A percentile compares a stretch with the other conserved stretches of the same genome.
phyloP scores from a whole-genome alignment of 352 stramenopile species.

The Phytophthora macrochlamydospora region DNA sequence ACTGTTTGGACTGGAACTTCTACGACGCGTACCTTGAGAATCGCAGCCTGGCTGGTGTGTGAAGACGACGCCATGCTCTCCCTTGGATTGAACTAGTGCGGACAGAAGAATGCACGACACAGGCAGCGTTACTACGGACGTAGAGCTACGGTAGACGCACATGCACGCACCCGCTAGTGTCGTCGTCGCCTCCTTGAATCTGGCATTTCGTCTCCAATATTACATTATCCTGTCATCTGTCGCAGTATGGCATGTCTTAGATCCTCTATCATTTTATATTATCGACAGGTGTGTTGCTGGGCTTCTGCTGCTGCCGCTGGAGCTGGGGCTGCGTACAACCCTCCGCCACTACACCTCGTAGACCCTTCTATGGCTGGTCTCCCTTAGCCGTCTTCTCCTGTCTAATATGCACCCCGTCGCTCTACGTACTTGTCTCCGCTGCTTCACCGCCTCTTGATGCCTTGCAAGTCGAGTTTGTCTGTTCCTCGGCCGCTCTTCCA shows the following conservation, averaged over 20 bases:
- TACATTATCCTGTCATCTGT: constrained; percentile 9
- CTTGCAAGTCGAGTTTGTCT: constrained; percentile 61
- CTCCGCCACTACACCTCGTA: too few relatives aligned
- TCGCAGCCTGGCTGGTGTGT: constrained; percentile 30
- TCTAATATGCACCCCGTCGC: not conserved
- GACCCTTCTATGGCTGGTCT: too few relatives aligned
- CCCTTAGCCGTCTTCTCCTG: not conserved
- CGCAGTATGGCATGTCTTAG: constrained; percentile 10
- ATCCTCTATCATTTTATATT: constrained; percentile 36
- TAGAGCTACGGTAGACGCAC: not conserved
- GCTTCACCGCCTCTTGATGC: constrained; percentile 49
- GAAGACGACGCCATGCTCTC: constrained; percentile 38
- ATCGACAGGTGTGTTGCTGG: not conserved
- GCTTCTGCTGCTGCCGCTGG: not conserved
- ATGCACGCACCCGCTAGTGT: constrained; percentile 1
- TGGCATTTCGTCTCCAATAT: not conserved
- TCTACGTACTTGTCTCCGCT: not conserved
- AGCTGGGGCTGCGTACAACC: not conserved
- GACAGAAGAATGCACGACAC: not conserved
- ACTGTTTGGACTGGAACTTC: too few relatives aligned
- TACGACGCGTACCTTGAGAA: constrained; percentile 32
- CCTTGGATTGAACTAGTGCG: not conserved
- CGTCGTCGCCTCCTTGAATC: too few relatives aligned
- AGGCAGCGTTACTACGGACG: not conserved
- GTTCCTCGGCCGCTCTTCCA: constrained; percentile 58